phyloP scores from a whole-genome alignment of 1,284 basidiomycete species.

The Caloboletus firmus region DNA sequence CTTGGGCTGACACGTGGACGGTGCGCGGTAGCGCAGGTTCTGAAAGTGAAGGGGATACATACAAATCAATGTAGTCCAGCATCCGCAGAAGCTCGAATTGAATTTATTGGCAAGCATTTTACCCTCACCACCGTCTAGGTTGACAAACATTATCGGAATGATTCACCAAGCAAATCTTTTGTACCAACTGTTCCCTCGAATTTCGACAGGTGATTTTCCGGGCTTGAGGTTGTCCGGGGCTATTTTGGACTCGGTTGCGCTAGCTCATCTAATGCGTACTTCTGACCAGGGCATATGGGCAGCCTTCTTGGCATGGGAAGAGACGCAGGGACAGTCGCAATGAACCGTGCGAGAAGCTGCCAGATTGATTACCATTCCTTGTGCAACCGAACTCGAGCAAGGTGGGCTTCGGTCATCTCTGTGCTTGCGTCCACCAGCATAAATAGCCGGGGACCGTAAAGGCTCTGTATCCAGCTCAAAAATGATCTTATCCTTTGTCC shows the following conservation, averaged over 20 bases:
- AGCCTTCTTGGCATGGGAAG: neutral
- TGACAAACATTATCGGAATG: neutral
- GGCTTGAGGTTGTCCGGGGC: neutral
- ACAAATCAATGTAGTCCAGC: conserved; percentile 29
- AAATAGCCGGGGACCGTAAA: conserved; percentile 12
- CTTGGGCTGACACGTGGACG: conserved; percentile 35
- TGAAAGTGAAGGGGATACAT: conserved; percentile 22
- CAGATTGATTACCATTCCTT: neutral
- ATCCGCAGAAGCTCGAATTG: conserved; percentile 12
- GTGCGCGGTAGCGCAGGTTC: conserved; percentile 21
- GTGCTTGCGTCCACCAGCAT: conserved; percentile 3
- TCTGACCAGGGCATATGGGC: neutral
- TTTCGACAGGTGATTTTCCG: neutral
- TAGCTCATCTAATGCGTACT: neutral
- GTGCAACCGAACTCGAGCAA: neutral
- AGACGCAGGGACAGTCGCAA: neutral
- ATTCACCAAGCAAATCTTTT: neutral
- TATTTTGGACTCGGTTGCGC: neutral
- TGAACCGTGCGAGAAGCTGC: neutral
- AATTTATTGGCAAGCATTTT: conserved; percentile 19
- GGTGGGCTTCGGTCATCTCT: neutral
- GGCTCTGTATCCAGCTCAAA: neutral
- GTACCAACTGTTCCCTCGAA: neutral
- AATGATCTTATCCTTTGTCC: conserved; percentile 18
- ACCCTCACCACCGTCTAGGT: neutral